Percentiles rank a stretch among this genome's conserved stretches.
Evolutionary conservation across 495 filamentous ascomycete genomes (phyloP).

Genomic region (Penicillium salamii): DNA sequence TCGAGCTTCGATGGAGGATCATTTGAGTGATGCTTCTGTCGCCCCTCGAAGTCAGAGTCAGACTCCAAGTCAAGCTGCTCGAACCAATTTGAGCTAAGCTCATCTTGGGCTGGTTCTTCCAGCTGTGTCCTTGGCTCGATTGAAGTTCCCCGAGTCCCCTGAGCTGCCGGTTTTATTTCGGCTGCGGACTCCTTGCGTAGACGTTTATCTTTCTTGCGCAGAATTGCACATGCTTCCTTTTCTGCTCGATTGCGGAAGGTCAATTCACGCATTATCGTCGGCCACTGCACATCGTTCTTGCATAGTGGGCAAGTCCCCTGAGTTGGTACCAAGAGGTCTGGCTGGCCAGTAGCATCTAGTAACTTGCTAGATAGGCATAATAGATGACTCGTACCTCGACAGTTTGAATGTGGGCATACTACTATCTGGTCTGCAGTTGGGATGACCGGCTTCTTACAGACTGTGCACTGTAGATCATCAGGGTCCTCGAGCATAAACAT

Average conservation of each 20-base stretch:
- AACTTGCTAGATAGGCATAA: slow-evolving; percentile 71
- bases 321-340: slow-evolving; percentile 59
- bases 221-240: slow-evolving; percentile 61
- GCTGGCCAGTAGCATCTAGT: slow-evolving; percentile 40
- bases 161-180: not conserved
- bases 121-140: not conserved
- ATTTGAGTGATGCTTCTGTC: slow-evolving; percentile 10
- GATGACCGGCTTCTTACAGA: slow-evolving; percentile 56
- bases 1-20: slow-evolving; percentile 24
- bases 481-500: slow-evolving; percentile 59
- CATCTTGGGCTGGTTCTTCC: slow-evolving; percentile 23
- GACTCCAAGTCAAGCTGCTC: slow-evolving; percentile 34
- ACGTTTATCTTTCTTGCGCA: slow-evolving; percentile 50
- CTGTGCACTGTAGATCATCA: slow-evolving; percentile 54
- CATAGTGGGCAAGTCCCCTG: slow-evolving; percentile 74
- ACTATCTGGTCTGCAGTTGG: slow-evolving; percentile 53
- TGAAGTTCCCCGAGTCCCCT: not conserved
- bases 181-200: slow-evolving; percentile 17
- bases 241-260: slow-evolving; percentile 65
- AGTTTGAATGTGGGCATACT: slow-evolving; percentile 65
- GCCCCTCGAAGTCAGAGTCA: slow-evolving; percentile 24
- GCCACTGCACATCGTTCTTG: slow-evolving; percentile 61
- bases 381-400: slow-evolving; percentile 68
- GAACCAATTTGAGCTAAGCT: slow-evolving; percentile 39
- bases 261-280: slow-evolving; percentile 75